Evolutionary conservation across 1,139 yeast species (phyloP), one percentile per base, ranked within the genome.

Genomic region (Taphrina populina): DNA sequence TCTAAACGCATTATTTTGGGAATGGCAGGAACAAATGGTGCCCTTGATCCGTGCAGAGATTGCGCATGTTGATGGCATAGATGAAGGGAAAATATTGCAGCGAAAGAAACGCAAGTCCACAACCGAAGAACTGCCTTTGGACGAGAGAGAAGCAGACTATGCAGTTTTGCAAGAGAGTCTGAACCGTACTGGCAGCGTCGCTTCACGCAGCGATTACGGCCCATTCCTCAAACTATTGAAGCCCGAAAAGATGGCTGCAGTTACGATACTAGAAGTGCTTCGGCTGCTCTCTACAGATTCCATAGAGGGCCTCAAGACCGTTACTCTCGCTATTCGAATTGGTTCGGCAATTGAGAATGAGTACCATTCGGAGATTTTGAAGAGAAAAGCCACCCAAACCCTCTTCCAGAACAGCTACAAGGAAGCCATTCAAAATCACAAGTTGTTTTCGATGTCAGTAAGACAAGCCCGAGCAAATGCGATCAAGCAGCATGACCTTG

Each of bases 321-420:
- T 95, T 0, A 77, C 88, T 62, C 90, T 95, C 0, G 86, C 88
- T 20, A 73, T 84, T 20, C 76, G 86, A 0, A 88, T 92, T 4
- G 95, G 96, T 3, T 81, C 78, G 63, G 92, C 95, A 6, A 75
- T 90, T 30, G 96, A 92, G 68, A 70, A 82, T 63, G 97, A 92
- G 68, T 87, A 84, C 67, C 79, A 69, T 58, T 74, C 70, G 52
- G 65, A 62, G 35, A 75, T 77, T 59, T 70, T 84, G 52, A 70
- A 83, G 59, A 76, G 78, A 40, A 71, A 79, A 2, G 94, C 60
- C n/a, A 45, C 46, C 19, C 45, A 41, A 8, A 52, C 72, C 70
- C 60, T 69, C 74, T 49, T 40, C 20, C 45, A 41, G 3, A 37
- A 30, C 19, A 36, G 37, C 23, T 57, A 44, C 32, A 54, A 70